Base-by-base conservation (phyloP, 1,284 basidiomycete species). In the Sporisorium scitamineum region DNA sequence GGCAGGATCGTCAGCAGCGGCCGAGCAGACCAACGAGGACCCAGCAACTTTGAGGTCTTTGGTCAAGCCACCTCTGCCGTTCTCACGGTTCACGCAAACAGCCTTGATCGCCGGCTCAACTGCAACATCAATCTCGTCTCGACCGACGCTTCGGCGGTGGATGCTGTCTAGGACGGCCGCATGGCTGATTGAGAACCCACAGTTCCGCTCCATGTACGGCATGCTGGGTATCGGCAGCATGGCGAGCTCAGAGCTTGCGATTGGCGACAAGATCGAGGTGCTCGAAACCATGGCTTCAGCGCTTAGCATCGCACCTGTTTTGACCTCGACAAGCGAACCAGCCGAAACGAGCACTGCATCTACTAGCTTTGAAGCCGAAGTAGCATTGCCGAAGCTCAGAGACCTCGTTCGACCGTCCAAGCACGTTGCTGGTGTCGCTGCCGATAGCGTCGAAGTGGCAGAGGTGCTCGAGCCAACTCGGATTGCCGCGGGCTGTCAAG, bases 401-500 rank as follows among this genome's bases (percentile, higher is more conserved):
- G 45, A 34, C 32, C 60, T 71, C 3, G 59, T 59, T 26, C 37
- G 55, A 27, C 39, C 37, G 9, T 18, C 27, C 34, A 20, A 20
- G 18, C 2, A 20, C 18, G 14, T 39, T 18, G 45, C 39, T 3
- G 29, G 10, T 13, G 29, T 14, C 18, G 22, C 14, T 4, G 24
- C 52, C 1, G 39, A 18, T 2, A 27, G 18, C 27, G 32, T 27
- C 4, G 52, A 22, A 29, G 26, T 61, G 1, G 60, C 70, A 14
- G 57, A 73, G 44, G 64, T 76, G 24, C 60, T 82, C 1, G 80
- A 82, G 47, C 68, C 71, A 4, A 51, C 78, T n/a, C 58, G 57
- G 22, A 65, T 83, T 27, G 56, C 75, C 2, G 61, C 73, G 14
- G 80, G 80, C 44, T 80, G 80, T 27, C 76, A 83, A 51, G 78